A percentile compares a stretch with the other conserved stretches of the same genome.
These are phyloP conservation scores for Lasiosphaeria ovina DNA, from an alignment of 495 filamentous ascomycete species.

Conservation along the genomic window DNA sequence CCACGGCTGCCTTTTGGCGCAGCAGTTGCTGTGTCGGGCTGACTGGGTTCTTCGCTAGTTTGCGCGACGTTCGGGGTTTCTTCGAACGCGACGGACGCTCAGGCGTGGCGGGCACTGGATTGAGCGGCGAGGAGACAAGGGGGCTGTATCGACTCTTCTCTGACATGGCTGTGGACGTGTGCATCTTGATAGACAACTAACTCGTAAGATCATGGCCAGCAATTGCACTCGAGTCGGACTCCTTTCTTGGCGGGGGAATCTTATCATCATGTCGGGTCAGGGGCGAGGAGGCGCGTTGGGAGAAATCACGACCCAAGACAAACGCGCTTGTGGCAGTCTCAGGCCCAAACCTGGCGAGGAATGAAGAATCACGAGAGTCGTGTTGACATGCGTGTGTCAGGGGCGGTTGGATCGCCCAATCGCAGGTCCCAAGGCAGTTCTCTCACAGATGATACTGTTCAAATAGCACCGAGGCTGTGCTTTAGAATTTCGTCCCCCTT, in stretches of 20 bases:
- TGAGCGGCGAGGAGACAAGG: constrained; percentile 12
- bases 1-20: constrained; percentile 33
- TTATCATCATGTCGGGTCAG: not conserved
- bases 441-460: no score
- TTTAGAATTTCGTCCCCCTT: no score
- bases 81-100: not conserved
- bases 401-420: no score
- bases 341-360: not conserved
- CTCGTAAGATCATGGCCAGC: not conserved
- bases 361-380: not conserved
- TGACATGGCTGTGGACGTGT: not conserved
- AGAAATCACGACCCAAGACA: not conserved
- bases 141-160: constrained; percentile 2
- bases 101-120: not conserved
- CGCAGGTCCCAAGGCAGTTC: no score
- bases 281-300: not conserved
- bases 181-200: not conserved
- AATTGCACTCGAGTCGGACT: not conserved
- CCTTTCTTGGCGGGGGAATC: not conserved
- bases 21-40: constrained; percentile 34
- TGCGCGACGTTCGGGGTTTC: constrained; percentile 1
- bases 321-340: not conserved
- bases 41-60: not conserved
- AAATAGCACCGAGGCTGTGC: no score
- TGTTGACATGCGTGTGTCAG: no score